These are phyloP conservation scores for Chlorociboria aeruginascens DNA, from an alignment of 495 filamentous ascomycete species.

Conservation along the genomic window DNA sequence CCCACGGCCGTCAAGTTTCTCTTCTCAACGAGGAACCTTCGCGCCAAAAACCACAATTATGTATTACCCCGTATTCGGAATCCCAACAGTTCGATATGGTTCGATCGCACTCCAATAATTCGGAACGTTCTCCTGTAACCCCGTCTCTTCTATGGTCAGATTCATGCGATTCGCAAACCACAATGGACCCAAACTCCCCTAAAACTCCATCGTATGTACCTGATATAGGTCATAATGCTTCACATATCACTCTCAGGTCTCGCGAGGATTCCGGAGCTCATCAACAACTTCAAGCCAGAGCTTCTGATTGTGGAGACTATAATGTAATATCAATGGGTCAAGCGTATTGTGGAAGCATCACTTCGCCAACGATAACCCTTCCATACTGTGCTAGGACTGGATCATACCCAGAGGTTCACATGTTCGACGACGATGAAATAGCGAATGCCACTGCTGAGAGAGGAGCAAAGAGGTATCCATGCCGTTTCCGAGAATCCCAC, in stretches of 20 bases:
- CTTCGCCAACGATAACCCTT: too few species aligned
- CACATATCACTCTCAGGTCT: too few species aligned
- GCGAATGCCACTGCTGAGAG: not conserved
- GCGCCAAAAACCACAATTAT: not conserved
- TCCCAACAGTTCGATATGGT: conserved; percentile 8
- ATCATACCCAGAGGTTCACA: conserved; percentile 7
- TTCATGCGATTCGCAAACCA: conserved; percentile 42
- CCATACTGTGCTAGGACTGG: not conserved
- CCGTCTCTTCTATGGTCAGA: conserved; percentile 38
- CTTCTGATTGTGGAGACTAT: too few species aligned
- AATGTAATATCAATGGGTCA: too few species aligned
- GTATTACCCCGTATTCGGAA: conserved; percentile 1
- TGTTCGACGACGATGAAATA: conserved; percentile 7
- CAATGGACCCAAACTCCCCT: conserved; percentile 35
- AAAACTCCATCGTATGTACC: conserved; percentile 24
- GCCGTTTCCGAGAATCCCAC: conserved; percentile 51
- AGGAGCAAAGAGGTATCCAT: conserved; percentile 47
- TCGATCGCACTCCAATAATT: conserved; percentile 20
- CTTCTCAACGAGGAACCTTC: conserved; percentile 38
- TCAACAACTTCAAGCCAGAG: too few species aligned
- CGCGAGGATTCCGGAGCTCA: too few species aligned
- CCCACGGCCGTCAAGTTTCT: conserved; percentile 38
- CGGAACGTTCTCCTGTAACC: conserved; percentile 27
- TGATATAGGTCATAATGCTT: too few species aligned
- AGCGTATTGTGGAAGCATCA: too few species aligned